These are phyloP conservation scores for Cyberlindnera veronae DNA, from an alignment of 805 yeast genomes.

Conservation along the genomic window DNA sequence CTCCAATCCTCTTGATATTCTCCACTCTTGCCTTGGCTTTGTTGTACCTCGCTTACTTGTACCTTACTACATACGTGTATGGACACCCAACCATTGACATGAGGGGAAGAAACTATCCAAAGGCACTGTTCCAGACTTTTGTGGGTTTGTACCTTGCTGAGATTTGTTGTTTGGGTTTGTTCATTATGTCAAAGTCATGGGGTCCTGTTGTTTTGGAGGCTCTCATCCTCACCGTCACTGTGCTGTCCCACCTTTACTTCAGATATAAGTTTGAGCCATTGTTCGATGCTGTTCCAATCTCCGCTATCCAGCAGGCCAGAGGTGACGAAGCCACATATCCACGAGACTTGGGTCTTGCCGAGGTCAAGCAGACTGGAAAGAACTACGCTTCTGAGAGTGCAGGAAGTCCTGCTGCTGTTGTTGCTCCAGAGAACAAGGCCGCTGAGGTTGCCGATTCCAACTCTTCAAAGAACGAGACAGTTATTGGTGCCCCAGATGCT, in stretches of 20 bases:
- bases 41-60: constrained; percentile 58
- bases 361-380: constrained; percentile 51
- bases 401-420: constrained; percentile 25
- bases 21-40: constrained; percentile 55
- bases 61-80: constrained; percentile 60
- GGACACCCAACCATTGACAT: constrained; percentile 50
- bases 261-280: constrained; percentile 59
- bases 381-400: constrained; percentile 22
- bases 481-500: constrained; percentile 27
- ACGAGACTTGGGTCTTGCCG: constrained; percentile 61
- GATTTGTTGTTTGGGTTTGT: constrained; percentile 63
- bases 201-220: constrained; percentile 71
- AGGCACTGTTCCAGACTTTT: constrained; percentile 68
- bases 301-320: constrained; percentile 41
- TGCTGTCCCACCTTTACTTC: constrained; percentile 53
- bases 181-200: constrained; percentile 77
- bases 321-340: constrained; percentile 52
- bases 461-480: constrained; percentile 29
- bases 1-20: constrained; percentile 70
- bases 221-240: constrained; percentile 55
- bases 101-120: constrained; percentile 72
- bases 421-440: constrained; percentile 15
- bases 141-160: constrained; percentile 71
- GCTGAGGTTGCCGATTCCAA: constrained; percentile 26
- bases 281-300: constrained; percentile 66